A percentile compares a stretch with the other conserved stretches of the same genome.
These are phyloP conservation scores for Epichloe gansuensis DNA, from an alignment of 2,329 filamentous ascomycete genomes.

Conservation along the genomic window DNA sequence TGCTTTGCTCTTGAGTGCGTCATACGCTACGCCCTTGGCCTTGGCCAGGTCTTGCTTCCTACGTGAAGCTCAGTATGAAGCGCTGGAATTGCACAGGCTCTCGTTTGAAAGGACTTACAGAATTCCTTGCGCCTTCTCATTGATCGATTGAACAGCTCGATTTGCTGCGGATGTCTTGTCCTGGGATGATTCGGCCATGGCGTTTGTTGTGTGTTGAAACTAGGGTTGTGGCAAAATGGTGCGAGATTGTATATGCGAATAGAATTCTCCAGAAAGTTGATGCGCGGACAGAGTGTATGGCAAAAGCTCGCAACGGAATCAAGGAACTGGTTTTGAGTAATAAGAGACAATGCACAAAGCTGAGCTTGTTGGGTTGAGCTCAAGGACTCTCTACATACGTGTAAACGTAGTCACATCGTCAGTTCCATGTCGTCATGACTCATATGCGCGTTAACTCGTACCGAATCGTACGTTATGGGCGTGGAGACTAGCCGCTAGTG, in stretches of 20 bases:
- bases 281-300: background rate
- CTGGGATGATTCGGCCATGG: conserved; percentile 8
- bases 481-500: too few species aligned
- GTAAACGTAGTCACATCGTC: background rate
- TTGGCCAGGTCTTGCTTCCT: conserved; percentile 60
- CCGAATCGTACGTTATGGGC: too few species aligned
- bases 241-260: background rate
- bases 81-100: too few species aligned
- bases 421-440: conserved; percentile 3
- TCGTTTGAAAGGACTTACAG: conserved; percentile 22
- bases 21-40: conserved; percentile 47
- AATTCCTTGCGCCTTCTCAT: conserved; percentile 36
- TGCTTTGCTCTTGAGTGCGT: conserved; percentile 62
- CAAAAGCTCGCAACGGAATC: background rate
- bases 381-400: background rate
- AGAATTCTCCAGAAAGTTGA: background rate
- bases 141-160: conserved; percentile 26
- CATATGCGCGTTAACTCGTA: background rate
- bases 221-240: too few species aligned
- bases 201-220: background rate
- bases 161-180: conserved; percentile 13
- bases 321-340: background rate
- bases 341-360: background rate
- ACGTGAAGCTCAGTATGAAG: background rate
- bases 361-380: background rate